Evolutionary conservation across 495 filamentous ascomycete species (phyloP).

Genomic region (Podospora appendiculata): DNA sequence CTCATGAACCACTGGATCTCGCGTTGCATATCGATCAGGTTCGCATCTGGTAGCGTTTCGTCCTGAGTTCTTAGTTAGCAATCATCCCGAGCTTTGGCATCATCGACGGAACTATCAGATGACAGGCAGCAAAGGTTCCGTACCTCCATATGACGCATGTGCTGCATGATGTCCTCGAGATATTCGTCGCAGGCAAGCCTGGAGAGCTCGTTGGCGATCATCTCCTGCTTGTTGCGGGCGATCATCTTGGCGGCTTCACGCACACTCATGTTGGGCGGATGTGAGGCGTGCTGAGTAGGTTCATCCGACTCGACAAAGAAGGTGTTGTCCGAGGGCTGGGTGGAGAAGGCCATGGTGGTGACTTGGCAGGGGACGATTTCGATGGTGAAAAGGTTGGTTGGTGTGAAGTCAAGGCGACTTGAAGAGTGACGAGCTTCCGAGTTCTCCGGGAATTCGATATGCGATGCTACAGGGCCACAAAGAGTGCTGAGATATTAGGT

Average conservation of each 20-base stretch:
- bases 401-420: constrained; percentile 1
- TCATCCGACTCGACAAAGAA: constrained; percentile 87
- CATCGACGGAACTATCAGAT: constrained; percentile 3
- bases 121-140: constrained; percentile 14
- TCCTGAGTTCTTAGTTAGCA: constrained; percentile 41
- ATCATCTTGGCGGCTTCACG: constrained; percentile 68
- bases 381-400: constrained; percentile 11
- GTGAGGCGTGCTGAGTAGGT: constrained; percentile 14
- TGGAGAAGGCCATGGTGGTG: constrained; percentile 65
- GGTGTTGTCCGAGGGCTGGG: constrained; percentile 45
- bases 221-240: constrained; percentile 68
- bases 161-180: constrained; percentile 81
- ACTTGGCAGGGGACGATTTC: constrained; percentile 5
- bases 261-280: constrained; percentile 51
- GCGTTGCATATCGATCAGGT: constrained; percentile 95
- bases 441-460: constrained; percentile 42
- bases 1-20: constrained; percentile 99
- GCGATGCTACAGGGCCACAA: background rate
- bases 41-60: constrained; percentile 88
- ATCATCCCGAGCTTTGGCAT: background rate
- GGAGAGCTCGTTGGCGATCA: constrained; percentile 82
- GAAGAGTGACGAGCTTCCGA: constrained; percentile 38
- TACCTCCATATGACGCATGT: constrained; percentile 97
- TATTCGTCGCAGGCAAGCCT: constrained; percentile 76
- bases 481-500: constrained; percentile 13